A percentile compares a stretch with the other conserved stretches of the same genome.
These are phyloP conservation scores for Zasmidium angulare DNA, from an alignment of 2,329 filamentous ascomycete species.

Conservation along the genomic window DNA sequence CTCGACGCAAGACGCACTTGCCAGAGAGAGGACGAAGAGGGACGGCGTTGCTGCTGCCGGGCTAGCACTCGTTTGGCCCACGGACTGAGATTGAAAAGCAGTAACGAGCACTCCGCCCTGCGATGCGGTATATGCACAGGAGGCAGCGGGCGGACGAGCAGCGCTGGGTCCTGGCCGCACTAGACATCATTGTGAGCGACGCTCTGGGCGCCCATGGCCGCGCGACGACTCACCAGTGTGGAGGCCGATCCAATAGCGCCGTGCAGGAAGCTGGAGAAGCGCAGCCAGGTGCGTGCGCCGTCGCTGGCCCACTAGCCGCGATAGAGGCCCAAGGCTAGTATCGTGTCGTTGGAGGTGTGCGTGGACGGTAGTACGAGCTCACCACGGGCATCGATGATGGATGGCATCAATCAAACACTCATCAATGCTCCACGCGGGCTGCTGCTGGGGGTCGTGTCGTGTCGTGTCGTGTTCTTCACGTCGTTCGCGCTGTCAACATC, in stretches of 20 bases:
- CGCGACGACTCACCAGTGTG: slow-evolving; percentile 14
- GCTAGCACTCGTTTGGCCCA: too few species aligned
- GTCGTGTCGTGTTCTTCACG: background rate
- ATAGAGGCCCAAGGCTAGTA: slow-evolving; percentile 12
- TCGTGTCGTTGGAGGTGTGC: background rate
- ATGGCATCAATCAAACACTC: too few species aligned
- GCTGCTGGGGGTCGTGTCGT: too few species aligned
- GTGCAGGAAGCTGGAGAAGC: slow-evolving; percentile 22
- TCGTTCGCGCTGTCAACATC: background rate
- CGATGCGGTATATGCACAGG: too few species aligned
- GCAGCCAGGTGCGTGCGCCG: slow-evolving; percentile 8
- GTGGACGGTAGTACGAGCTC: slow-evolving; percentile 17
- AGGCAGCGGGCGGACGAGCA: background rate
- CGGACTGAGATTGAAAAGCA: too few species aligned
- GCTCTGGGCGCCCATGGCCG: slow-evolving; percentile 11
- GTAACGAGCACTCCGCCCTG: too few species aligned
- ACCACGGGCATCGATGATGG: slow-evolving; percentile 5
- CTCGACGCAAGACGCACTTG: background rate
- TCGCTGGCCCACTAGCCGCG: slow-evolving; percentile 10
- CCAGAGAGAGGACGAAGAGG: too few species aligned
- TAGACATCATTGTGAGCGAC: slow-evolving; percentile 18
- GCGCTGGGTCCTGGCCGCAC: slow-evolving; percentile 17
- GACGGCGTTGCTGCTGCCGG: too few species aligned
- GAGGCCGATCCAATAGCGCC: slow-evolving; percentile 10
- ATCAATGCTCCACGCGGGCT: too few species aligned